Percentiles rank a stretch among this genome's conserved stretches.
Conservation (phyloP, 169 alveolate genomes). For the Theileria annulata region DNA sequence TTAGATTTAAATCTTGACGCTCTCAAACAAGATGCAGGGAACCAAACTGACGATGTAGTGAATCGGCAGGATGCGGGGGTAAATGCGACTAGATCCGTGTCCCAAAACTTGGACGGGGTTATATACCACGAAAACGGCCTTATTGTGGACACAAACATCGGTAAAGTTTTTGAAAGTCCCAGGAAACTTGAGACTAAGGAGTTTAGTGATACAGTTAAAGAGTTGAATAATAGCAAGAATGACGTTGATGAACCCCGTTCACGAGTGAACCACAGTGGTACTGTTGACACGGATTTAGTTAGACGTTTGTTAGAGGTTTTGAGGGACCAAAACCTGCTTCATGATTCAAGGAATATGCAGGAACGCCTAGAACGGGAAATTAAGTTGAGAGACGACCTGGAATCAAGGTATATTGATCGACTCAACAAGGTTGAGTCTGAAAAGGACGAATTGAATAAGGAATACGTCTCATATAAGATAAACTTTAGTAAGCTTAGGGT, state of each 20-base stretch:
- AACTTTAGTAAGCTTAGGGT: background rate
- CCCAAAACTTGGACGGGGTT: constrained; percentile 4
- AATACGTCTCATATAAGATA: background rate
- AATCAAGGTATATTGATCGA: constrained; percentile 14
- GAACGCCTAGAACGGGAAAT: constrained; percentile 9
- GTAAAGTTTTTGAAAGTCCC: background rate
- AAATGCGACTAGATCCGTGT: background rate
- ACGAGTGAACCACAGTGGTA: background rate
- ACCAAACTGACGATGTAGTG: too few relatives aligned
- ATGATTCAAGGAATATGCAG: background rate
- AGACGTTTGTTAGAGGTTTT: background rate
- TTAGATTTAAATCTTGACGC: background rate
- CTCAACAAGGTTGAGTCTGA: constrained; percentile 8
- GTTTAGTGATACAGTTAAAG: background rate
- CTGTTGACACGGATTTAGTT: constrained; percentile 2
- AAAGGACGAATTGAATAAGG: background rate
- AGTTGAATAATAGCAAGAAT: background rate
- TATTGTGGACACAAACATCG: constrained; percentile 6
- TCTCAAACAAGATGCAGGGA: too few relatives aligned
- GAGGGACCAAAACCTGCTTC: background rate
- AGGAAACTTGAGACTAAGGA: constrained; percentile 11
- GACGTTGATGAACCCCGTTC: background rate
- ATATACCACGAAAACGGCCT: constrained; percentile 1
- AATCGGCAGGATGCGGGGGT: too few relatives aligned
- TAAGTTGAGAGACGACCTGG: constrained; percentile 19